Base-by-base conservation (phyloP, 2,329 filamentous ascomycete species). In the Diaporthe vexans region DNA sequence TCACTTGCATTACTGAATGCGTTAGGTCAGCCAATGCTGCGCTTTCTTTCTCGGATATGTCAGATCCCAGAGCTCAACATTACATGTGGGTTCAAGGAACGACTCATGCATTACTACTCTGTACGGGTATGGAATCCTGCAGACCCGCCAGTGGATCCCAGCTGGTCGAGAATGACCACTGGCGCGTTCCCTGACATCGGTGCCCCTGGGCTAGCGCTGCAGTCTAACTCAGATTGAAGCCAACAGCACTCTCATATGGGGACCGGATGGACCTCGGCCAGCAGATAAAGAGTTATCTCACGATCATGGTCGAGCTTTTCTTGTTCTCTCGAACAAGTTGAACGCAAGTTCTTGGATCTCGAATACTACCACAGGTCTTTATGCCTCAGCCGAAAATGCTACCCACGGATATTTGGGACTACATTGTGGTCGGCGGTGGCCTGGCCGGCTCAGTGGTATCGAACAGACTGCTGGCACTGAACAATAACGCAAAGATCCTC, bases 401-500 rank as follows among this genome's bases (percentile, higher is more conserved):
- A 9, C n/a, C 57, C n/a, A 40, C 57, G 57, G 57, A 26, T 17
- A 43, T 58, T 10, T 79, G 78, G 77, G 78, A 79, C 37, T 78
- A 78, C 33, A 76, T 78, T 21, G 71, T 79, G 5, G 76, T 79
- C 17, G 77, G 78, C 9, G 77, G 78, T 13, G 77, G 77, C 2
- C 58, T 78, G 17, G 58, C 76, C 6, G 76, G 67, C 3, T 78
- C 76, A 0, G 77, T 78, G 1, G 74, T 78, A 4, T 67, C 77
- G 6, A 68, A 74, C 54, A 54, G 77, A 15, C 71, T 78, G 9
- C 37, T 54, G 35, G 52, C 77, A n/a, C 58, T 56, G 9, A 57
- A 78, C 15, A 13, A 17, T 8, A 37, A 65, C 11, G 73, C 76
- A 5, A 77, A 79, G 7, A 82, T 84, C 13, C 78, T 83, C 51